Evolutionary conservation across 2,329 filamentous ascomycete species (phyloP).

Genomic region (Rutstroemia sp.): DNA sequence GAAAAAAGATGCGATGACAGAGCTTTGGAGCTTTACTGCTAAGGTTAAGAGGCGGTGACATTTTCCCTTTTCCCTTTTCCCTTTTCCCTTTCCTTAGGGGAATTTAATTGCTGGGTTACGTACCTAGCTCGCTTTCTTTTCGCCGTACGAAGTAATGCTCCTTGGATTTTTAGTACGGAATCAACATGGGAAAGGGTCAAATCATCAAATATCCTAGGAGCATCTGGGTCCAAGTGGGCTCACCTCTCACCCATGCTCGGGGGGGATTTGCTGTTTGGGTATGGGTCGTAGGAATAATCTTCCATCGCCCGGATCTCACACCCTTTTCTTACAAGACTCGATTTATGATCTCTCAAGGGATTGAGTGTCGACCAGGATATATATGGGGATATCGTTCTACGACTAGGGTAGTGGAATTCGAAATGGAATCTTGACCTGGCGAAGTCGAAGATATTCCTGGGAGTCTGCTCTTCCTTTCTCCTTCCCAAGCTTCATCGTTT

Average conservation of each 20-base stretch:
- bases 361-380: neutral
- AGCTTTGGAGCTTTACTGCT: neutral
- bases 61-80: neutral
- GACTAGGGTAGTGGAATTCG: constrained; percentile 2
- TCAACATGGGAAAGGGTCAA: neutral
- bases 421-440: neutral
- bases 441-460: too few species aligned
- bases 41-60: constrained; percentile 4
- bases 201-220: too few species aligned
- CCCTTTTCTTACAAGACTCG: neutral
- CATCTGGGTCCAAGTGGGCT: neutral
- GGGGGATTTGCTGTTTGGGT: neutral
- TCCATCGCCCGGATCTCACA: neutral
- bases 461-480: neutral
- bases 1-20: neutral
- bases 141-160: too few species aligned
- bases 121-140: neutral
- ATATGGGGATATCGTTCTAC: constrained; percentile 8
- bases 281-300: neutral
- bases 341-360: constrained; percentile 1
- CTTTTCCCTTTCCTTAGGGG: constrained; percentile 1
- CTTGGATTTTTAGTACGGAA: neutral
- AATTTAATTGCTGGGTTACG: neutral
- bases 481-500: neutral
- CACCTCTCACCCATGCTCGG: neutral